phyloP scores from a whole-genome alignment of 257 asterid species.

The Eucommia ulmoides region DNA sequence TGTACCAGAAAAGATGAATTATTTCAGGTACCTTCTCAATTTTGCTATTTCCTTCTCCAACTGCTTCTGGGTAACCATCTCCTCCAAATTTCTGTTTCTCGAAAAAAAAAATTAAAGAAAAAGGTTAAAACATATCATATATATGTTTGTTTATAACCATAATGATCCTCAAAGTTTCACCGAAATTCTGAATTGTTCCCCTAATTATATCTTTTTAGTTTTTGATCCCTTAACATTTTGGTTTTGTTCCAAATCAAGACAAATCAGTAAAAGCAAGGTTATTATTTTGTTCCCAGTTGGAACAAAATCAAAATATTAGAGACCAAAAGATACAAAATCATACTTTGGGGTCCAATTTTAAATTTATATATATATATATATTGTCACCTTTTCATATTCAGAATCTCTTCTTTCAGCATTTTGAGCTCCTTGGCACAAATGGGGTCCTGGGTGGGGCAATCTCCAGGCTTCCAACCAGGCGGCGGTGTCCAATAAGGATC shows the following conservation, averaged over 20 bases:
- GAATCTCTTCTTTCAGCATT: constrained; percentile 45
- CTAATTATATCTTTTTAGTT: background rate
- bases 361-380: too few relatives aligned
- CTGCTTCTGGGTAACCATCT: constrained; percentile 35
- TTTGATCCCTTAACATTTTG: too few relatives aligned
- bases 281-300: too few relatives aligned
- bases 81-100: constrained; percentile 32
- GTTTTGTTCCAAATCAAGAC: too few relatives aligned
- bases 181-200: background rate
- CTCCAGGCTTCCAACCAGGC: constrained; percentile 90
- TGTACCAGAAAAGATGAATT: background rate
- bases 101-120: background rate
- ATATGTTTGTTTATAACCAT: background rate
- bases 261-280: too few relatives aligned
- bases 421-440: constrained; percentile 59
- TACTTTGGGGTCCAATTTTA: too few relatives aligned
- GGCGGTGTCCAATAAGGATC: constrained; percentile 98
- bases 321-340: too few relatives aligned
- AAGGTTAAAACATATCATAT: background rate
- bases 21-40: constrained; percentile 36
- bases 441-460: constrained; percentile 87
- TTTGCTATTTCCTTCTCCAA: constrained; percentile 55
- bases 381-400: constrained; percentile 44
- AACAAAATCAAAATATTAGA: too few relatives aligned
- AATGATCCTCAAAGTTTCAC: background rate